phyloP scores from a whole-genome alignment of 2,329 filamentous ascomycete genomes.

The Aspergillus carbonarius region DNA sequence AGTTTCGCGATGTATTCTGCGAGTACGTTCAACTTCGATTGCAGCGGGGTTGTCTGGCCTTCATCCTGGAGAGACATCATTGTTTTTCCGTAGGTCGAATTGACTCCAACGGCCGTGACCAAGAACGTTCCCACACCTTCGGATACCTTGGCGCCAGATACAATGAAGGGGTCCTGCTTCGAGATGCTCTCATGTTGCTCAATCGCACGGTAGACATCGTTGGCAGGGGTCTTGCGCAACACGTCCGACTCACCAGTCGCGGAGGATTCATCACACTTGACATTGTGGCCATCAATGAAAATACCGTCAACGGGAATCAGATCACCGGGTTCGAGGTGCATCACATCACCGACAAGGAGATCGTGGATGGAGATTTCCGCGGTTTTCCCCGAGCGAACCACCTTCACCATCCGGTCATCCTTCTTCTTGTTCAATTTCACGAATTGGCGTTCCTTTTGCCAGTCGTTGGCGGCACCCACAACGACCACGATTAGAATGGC shows the following conservation, averaged over 20 bases:
- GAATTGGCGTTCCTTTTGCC: slow-evolving; percentile 79
- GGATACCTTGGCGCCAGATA: slow-evolving; percentile 74
- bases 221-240: slow-evolving; percentile 64
- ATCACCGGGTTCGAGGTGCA: slow-evolving; percentile 72
- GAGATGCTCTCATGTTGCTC: slow-evolving; percentile 59
- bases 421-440: slow-evolving; percentile 79
- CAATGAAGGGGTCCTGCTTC: slow-evolving; percentile 75
- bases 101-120: slow-evolving; percentile 70
- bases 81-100: slow-evolving; percentile 74
- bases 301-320: slow-evolving; percentile 72
- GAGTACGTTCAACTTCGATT: slow-evolving; percentile 72
- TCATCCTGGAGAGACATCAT: slow-evolving; percentile 76
- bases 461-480: slow-evolving; percentile 77
- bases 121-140: slow-evolving; percentile 75
- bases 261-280: slow-evolving; percentile 72
- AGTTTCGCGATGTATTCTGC: slow-evolving; percentile 79
- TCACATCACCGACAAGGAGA: slow-evolving; percentile 70
- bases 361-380: slow-evolving; percentile 69
- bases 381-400: slow-evolving; percentile 71
- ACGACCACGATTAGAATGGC: slow-evolving; percentile 74
- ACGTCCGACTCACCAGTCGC: slow-evolving; percentile 74
- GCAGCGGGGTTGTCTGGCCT: slow-evolving; percentile 73
- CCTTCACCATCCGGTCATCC: slow-evolving; percentile 71
- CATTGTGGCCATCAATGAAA: slow-evolving; percentile 64
- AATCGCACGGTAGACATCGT: slow-evolving; percentile 64